These are phyloP conservation scores for Trametes polyzona DNA, from an alignment of 1,284 basidiomycete genomes.

Conservation along the genomic window DNA sequence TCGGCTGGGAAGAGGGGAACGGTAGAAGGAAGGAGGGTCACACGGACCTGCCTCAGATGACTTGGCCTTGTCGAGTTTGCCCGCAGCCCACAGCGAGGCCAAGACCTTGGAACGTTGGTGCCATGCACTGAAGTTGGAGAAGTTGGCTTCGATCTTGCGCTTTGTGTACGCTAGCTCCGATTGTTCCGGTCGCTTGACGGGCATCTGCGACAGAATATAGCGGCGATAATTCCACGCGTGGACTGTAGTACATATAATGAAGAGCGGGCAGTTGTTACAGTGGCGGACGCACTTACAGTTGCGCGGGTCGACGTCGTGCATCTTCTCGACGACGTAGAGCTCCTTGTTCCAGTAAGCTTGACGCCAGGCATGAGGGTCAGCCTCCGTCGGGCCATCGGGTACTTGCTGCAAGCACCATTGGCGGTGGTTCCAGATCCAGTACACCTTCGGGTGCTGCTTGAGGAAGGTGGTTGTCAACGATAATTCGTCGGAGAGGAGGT, in stretches of 20 bases:
- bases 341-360: conserved; percentile 82
- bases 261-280: not conserved
- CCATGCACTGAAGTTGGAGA: conserved; percentile 99
- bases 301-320: conserved; percentile 85
- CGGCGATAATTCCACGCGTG: conserved; percentile 92
- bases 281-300: conserved; percentile 71
- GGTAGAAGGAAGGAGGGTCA: too few species aligned
- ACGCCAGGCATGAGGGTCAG: conserved; percentile 65
- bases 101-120: conserved; percentile 93
- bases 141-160: conserved; percentile 91
- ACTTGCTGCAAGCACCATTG: conserved; percentile 90
- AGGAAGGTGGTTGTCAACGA: conserved; percentile 80
- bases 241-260: conserved; percentile 54
- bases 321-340: conserved; percentile 84
- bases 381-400: conserved; percentile 65
- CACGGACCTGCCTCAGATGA: conserved; percentile 69
- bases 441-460: conserved; percentile 88
- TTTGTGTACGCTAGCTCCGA: conserved; percentile 84
- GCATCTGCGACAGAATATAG: conserved; percentile 77
- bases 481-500: conserved; percentile 74
- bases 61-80: conserved; percentile 50
- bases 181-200: conserved; percentile 52
- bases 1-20: too few species aligned
- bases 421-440: conserved; percentile 97
- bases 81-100: conserved; percentile 65